phyloP scores from a whole-genome alignment of 176 grass and related monocot genomes.

The Triticum timopheevii region DNA sequence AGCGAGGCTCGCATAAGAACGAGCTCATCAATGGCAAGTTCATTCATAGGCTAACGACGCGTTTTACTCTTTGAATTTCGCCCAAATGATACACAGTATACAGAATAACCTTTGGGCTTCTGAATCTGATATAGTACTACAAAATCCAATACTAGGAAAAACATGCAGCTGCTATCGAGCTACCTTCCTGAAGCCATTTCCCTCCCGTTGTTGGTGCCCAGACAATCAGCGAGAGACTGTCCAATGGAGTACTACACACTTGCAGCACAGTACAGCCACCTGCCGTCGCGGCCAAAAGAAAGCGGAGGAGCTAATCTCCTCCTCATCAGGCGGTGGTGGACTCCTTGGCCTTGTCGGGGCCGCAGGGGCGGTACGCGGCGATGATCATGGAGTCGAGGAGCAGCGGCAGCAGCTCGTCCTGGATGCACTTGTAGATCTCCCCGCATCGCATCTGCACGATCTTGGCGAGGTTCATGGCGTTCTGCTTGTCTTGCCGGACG shows the following conservation, averaged over 20 bases:
- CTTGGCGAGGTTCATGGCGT: slow-evolving; percentile 16
- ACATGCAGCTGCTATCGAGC: neutral
- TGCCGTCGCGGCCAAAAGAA: neutral
- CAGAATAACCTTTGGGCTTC: neutral
- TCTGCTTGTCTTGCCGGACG: neutral
- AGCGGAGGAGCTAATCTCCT: no score
- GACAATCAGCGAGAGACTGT: neutral
- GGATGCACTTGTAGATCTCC: slow-evolving; percentile 38
- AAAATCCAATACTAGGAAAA: neutral
- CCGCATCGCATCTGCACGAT: slow-evolving; percentile 21
- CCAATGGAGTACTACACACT: neutral
- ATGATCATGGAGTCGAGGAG: slow-evolving; percentile 2
- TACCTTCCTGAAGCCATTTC: no score
- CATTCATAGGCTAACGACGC: neutral
- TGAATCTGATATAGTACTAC: neutral
- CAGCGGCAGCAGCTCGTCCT: slow-evolving; percentile 47
- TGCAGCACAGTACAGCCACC: neutral
- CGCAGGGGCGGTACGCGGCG: slow-evolving; percentile 22
- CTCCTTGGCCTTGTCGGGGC: slow-evolving; percentile 34
- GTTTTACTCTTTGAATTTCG: neutral
- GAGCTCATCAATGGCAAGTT: neutral
- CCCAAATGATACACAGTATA: neutral
- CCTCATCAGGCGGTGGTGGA: neutral
- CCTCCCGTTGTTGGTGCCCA: neutral
- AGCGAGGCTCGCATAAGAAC: no score